Percentiles rank a stretch among this genome's conserved stretches.
These are phyloP conservation scores for Mollisiaceae sp. DNA, from an alignment of 2,329 filamentous ascomycete genomes.

Conservation along the genomic window DNA sequence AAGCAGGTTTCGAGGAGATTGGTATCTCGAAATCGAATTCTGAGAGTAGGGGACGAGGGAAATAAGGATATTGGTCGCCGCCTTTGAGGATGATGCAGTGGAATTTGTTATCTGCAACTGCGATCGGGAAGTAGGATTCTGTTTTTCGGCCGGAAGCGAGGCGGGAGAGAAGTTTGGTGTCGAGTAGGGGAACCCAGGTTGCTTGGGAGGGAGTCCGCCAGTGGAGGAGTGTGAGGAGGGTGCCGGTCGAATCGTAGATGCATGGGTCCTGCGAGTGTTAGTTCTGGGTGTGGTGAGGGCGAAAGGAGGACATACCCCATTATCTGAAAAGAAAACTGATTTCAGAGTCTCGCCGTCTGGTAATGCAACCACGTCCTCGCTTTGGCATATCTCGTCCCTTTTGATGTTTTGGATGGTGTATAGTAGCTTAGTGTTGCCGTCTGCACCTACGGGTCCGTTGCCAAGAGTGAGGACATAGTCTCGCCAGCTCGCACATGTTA, in stretches of 20 bases:
- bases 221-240: slow-evolving; percentile 84
- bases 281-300: not conserved
- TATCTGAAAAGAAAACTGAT: slow-evolving; percentile 89
- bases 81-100: slow-evolving; percentile 99
- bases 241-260: slow-evolving; percentile 92
- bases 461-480: slow-evolving; percentile 97
- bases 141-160: slow-evolving; percentile 83
- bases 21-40: slow-evolving; percentile 95
- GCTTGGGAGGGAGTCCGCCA: slow-evolving; percentile 88
- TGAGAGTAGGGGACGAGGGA: slow-evolving; percentile 84
- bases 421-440: slow-evolving; percentile 77
- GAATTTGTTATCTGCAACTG: slow-evolving; percentile 88
- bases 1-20: slow-evolving; percentile 59
- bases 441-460: slow-evolving; percentile 82
- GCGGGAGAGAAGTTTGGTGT: slow-evolving; percentile 83
- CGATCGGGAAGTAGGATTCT: slow-evolving; percentile 94
- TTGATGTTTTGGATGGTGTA: slow-evolving; percentile 97
- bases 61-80: slow-evolving; percentile 90
- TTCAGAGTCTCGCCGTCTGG: slow-evolving; percentile 74
- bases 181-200: slow-evolving; percentile 88
- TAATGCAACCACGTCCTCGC: slow-evolving; percentile 88
- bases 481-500: slow-evolving; percentile 91
- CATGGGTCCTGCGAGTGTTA: slow-evolving; percentile 73
- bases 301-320: slow-evolving; percentile 66
- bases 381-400: slow-evolving; percentile 91